Evolutionary conservation across 768 basidiomycete species (phyloP).

Genomic region (Boletus rubropictus): DNA sequence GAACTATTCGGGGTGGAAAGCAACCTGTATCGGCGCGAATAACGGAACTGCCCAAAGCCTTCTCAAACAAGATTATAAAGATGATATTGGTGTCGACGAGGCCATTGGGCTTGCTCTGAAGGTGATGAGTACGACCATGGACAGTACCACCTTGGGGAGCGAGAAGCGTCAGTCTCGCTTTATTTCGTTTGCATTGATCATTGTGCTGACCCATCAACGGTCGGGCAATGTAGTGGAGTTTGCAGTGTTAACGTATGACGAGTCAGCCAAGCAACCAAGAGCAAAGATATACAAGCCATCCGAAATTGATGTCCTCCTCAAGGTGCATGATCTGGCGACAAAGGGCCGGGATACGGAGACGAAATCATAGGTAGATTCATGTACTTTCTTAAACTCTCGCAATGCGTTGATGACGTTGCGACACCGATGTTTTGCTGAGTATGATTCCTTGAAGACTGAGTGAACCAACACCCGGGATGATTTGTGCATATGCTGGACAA

Average conservation of each 20-base stretch:
- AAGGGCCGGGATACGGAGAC: constrained; percentile 81
- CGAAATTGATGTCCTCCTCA: constrained; percentile 81
- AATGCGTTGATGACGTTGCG: neutral
- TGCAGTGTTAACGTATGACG: constrained; percentile 85
- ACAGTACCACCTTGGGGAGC: constrained; percentile 91
- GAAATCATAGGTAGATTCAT: constrained; percentile 40
- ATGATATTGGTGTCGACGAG: constrained; percentile 85
- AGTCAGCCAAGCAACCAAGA: constrained; percentile 66
- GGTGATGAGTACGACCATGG: constrained; percentile 99
- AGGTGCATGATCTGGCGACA: constrained; percentile 77
- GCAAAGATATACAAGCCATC: constrained; percentile 89
- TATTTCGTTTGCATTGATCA: constrained; percentile 19
- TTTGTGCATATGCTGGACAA: neutral
- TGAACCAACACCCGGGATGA: neutral
- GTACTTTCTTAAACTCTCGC: constrained; percentile 5
- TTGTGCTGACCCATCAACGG: neutral
- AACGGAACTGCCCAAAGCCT: constrained; percentile 93
- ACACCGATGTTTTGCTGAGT: neutral
- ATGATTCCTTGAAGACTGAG: neutral
- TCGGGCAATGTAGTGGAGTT: constrained; percentile 73
- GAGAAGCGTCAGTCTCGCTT: constrained; percentile 73
- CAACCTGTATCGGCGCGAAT: constrained; percentile 98
- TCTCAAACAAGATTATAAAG: constrained; percentile 98
- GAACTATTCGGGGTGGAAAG: constrained; percentile 98
- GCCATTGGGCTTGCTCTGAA: constrained; percentile 87